Evolutionary conservation across 805 yeast genomes (phyloP), one percentile per base, ranked within the genome.

Genomic region (Candida verbasci): DNA sequence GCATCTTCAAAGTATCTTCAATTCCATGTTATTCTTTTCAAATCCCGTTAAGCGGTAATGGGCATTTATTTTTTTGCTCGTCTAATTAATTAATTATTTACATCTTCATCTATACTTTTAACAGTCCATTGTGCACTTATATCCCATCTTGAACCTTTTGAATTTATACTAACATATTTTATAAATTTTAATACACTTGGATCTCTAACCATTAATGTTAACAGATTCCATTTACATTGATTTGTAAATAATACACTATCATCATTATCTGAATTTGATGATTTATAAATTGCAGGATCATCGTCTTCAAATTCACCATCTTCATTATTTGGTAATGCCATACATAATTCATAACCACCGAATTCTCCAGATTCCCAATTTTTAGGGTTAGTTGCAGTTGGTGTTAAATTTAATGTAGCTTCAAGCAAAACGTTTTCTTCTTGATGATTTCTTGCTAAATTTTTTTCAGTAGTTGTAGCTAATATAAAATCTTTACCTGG

Each of bases 101-200:
- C 23, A 24, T 31, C 37, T 24, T 50, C 57, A 5, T 59, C 78
- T 4, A 53, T 67, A 18, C 65, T 66, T 43, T 68, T 74, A 20
- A 86, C 82, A 46, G 77, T 80, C 93, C 95, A 91, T 50, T 82
- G 83, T 38, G 82, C 78, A 23, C 71, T 69, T 27, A 93, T 66
- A 54, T 93, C 99, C 96, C 96, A 93, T 54, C 98, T 72, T 27
- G 93, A 80, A 1, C 97, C 95, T 41, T 80, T 79, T 5, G 97
- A 96, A 43, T 77, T 77, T 58, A 76, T 77, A 52, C 96, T 85
- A 14, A 91, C 91, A 50, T 93, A 93, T 56, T 93, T 93, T 48
- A 93, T 80, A 59, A 93, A 93, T 57, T 89, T 84, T 61, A 94
- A 65, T n/a, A 91, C 89, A 33, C 80, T 75, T 7, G 83, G 78